Evolutionary conservation across 768 basidiomycete species (phyloP).

Genomic region (Boletus subparvulus): DNA sequence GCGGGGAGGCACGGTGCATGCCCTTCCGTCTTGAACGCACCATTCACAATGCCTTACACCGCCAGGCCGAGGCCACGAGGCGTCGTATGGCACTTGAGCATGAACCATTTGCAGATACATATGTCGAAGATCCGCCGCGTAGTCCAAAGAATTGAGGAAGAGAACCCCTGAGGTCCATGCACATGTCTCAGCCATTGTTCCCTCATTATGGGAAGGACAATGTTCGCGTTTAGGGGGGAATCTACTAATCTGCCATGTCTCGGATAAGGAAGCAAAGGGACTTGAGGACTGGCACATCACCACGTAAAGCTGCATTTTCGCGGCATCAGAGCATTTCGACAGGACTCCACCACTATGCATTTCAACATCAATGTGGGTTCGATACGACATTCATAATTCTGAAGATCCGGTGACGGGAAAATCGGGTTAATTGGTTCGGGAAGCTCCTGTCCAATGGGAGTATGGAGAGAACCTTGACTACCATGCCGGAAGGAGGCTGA

Average conservation of each 20-base stretch:
- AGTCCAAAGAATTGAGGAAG: conserved; percentile 7
- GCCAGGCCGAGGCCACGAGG: conserved; percentile 19
- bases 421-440: conserved; percentile 11
- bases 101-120: conserved; percentile 11
- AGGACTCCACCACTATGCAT: conserved; percentile 11
- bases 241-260: conserved; percentile 19
- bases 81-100: conserved; percentile 12
- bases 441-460: conserved; percentile 22
- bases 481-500: neutral
- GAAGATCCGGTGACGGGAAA: conserved; percentile 27
- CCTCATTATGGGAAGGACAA: conserved; percentile 33
- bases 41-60: conserved; percentile 6
- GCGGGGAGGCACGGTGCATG: conserved; percentile 7
- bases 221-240: conserved; percentile 20
- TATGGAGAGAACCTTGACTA: neutral
- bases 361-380: neutral
- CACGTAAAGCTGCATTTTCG: conserved; percentile 23
- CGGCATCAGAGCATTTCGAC: conserved; percentile 6
- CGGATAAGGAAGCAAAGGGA: conserved; percentile 19
- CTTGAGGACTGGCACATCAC: conserved; percentile 15
- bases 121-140: conserved; percentile 16
- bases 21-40: conserved; percentile 9
- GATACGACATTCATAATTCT: conserved; percentile 9
- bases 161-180: neutral
- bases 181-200: conserved; percentile 30